Conservation (phyloP, 306 rosid genomes). For the Cucurbita pepo region DNA sequence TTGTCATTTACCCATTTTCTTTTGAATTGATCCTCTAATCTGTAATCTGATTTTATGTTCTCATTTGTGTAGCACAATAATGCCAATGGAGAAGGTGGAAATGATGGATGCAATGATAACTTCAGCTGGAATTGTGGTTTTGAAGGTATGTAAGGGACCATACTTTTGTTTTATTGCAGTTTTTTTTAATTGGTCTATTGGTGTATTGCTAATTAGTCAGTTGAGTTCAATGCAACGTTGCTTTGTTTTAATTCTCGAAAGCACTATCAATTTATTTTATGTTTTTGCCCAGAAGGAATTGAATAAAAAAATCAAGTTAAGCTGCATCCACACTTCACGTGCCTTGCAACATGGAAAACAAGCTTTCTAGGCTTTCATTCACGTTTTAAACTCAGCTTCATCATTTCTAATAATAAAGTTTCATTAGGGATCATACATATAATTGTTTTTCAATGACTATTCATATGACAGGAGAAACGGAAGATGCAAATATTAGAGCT, state of each 20-base stretch:
- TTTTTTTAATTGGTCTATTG: neutral
- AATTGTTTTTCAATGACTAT: neutral
- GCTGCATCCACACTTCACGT: neutral
- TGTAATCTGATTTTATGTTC: slow-evolving; percentile 10
- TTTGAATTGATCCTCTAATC: neutral
- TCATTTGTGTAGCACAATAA: slow-evolving; percentile 72
- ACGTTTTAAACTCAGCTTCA: neutral
- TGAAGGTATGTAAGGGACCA: slow-evolving; percentile 44
- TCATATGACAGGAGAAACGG: slow-evolving; percentile 57
- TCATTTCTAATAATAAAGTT: neutral
- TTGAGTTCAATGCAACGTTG: neutral
- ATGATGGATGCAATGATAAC: slow-evolving; percentile 76
- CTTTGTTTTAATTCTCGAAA: neutral
- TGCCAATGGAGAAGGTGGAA: slow-evolving; percentile 93
- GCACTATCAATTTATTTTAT: neutral
- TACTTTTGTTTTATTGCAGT: neutral
- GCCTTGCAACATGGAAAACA: neutral
- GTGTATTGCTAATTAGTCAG: neutral
- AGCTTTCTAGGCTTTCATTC: neutral
- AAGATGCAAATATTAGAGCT: slow-evolving; percentile 37
- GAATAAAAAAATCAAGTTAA: neutral
- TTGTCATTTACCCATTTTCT: neutral
- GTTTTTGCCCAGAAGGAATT: neutral
- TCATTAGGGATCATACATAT: neutral
- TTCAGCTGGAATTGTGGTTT: slow-evolving; percentile 94